Evolutionary conservation across 2,329 filamentous ascomycete genomes (phyloP).

Genomic region (Purpureocillium takamizusanense): DNA sequence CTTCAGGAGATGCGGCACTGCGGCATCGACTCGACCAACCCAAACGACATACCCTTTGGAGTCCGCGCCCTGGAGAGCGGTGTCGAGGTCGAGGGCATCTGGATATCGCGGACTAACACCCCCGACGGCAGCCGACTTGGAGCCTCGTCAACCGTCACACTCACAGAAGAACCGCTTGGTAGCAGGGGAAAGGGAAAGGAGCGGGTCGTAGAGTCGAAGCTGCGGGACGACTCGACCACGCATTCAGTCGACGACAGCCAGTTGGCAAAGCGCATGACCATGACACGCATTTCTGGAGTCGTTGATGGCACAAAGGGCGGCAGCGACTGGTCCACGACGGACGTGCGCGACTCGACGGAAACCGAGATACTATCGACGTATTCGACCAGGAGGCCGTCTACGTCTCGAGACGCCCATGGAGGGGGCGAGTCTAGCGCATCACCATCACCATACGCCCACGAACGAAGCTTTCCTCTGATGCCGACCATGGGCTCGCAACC

Average conservation of each 20-base stretch:
- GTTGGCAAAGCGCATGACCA: too few relatives aligned
- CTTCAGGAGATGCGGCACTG: conserved; percentile 45
- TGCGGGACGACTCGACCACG: neutral
- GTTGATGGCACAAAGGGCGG: neutral
- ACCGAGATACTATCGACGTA: neutral
- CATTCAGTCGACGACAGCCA: neutral
- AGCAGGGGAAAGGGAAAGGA: conserved; percentile 12
- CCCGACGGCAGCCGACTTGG: conserved; percentile 18
- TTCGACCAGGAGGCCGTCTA: neutral
- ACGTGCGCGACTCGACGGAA: neutral
- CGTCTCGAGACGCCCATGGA: neutral
- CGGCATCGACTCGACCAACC: conserved; percentile 30
- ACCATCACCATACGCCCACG: neutral
- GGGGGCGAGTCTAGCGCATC: neutral
- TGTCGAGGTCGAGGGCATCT: conserved; percentile 77
- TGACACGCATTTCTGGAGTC: too few relatives aligned
- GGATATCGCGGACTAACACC: conserved; percentile 50
- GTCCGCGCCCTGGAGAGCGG: conserved; percentile 77
- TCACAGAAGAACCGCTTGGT: conserved; percentile 5
- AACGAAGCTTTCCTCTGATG: neutral
- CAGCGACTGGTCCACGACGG: neutral
- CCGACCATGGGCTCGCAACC: neutral
- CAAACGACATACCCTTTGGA: conserved; percentile 70
- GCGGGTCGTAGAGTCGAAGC: conserved; percentile 6
- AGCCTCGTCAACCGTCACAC: conserved; percentile 15